A percentile compares a stretch with the other conserved stretches of the same genome.
These are phyloP conservation scores for Groenewaldozyma tartarivorans DNA, from an alignment of 805 yeast species.

Conservation along the genomic window DNA sequence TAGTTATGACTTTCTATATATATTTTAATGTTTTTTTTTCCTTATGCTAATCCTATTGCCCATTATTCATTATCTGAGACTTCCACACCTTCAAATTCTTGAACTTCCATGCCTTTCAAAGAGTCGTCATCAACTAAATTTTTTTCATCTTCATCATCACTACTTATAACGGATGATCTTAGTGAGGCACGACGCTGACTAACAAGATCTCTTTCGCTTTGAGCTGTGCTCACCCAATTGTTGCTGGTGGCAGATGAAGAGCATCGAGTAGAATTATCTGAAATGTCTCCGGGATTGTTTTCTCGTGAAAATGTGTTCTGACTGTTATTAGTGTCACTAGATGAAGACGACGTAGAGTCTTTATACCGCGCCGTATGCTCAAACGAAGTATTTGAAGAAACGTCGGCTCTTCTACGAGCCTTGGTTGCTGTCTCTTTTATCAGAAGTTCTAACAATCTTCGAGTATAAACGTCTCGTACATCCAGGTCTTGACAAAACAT, in stretches of 20 bases:
- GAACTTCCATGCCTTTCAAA: neutral
- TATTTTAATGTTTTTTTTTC: too few species aligned
- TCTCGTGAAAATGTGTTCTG: neutral
- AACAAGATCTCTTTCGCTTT: slow-evolving; percentile 3
- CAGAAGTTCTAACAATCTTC: slow-evolving; percentile 18
- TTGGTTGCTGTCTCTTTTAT: slow-evolving; percentile 18
- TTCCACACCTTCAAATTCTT: slow-evolving; percentile 5
- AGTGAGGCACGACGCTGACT: slow-evolving; percentile 3
- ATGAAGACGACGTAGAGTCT: slow-evolving; percentile 4
- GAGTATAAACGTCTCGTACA: slow-evolving; percentile 16
- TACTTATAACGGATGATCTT: neutral
- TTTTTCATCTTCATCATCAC: too few species aligned
- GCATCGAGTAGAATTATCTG: neutral
- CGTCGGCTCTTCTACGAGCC: slow-evolving; percentile 4
- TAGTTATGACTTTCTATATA: too few species aligned
- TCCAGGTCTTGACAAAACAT: slow-evolving; percentile 21
- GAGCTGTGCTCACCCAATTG: slow-evolving; percentile 4
- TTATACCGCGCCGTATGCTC: slow-evolving; percentile 4
- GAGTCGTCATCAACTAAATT: slow-evolving; percentile 4
- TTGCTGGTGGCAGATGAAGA: neutral
- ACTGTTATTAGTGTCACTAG: neutral
- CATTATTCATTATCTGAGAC: too few species aligned
- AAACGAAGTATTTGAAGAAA: slow-evolving; percentile 2
- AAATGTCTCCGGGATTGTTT: neutral
- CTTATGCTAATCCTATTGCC: too few species aligned